Evolutionary conservation across 495 filamentous ascomycete genomes (phyloP), one percentile per base, ranked within the genome.

Genomic region (Darksidea phi): DNA sequence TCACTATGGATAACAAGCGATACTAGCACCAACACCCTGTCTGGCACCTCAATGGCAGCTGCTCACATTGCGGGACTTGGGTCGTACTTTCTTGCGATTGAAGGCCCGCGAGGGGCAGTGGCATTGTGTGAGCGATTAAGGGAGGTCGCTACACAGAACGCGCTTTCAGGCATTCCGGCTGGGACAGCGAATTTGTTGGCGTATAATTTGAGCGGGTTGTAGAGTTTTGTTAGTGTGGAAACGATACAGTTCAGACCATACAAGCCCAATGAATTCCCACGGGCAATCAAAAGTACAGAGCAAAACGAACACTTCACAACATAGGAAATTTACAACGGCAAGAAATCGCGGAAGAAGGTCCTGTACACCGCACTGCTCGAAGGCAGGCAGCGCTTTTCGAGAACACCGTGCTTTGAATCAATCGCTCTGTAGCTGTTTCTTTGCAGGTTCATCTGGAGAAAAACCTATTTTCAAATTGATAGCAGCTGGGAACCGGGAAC

Each of bases 21-120:
- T 45, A 57, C 52, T 15, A 52, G 42, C 1, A 43, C 23, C 1
- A 76, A 77, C 67, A 75, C 73, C 50, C 77, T 85, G 61, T 80
- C 77, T 11, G 86, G 84, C 47, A 87, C 85, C 76, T 78, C 75
- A 7, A 82, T 82, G 79, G 79, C 84, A 17, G 78, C 79, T 13
- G 84, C 84, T 7, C 84, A 87, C 62, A 77, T 86, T 45, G 76
- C 79, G 5, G 84, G 84, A 37, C 68, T 83, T 37, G 76, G 76
- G 12, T 72, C 59, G 2, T 63, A 63, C 34, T 57, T 63, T 51
- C 34, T 63, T 7, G 53, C 51, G 4, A 23, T 63, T 25, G 59
- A 63, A 32, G 59, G 59, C 6, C 51, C 59, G 10, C 36, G 59
- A 21, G 24, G 17, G 4, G 26, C 59, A 1, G 53, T 24, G 4